Percentiles rank a stretch among this genome's conserved stretches.
Evolutionary conservation across 2,329 filamentous ascomycete species (phyloP).

Genomic region (Pseudocercospora pini-densiflorae): DNA sequence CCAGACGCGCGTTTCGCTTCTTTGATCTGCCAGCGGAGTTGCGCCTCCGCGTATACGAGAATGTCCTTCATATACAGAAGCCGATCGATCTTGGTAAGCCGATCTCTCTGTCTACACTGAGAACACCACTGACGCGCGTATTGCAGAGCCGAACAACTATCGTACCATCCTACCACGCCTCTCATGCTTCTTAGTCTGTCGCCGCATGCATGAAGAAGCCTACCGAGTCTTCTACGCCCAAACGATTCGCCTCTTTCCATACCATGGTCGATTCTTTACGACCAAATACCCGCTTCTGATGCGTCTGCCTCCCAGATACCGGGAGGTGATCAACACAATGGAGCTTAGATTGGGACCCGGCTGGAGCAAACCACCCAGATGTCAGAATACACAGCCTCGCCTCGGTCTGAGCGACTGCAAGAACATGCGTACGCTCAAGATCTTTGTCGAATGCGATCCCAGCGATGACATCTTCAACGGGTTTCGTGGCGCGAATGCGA

Average conservation of each 20-base stretch:
- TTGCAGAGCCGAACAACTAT: slow-evolving; percentile 64
- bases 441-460: slow-evolving; percentile 76
- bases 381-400: slow-evolving; percentile 69
- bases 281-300: slow-evolving; percentile 73
- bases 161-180: slow-evolving; percentile 63
- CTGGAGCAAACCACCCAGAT: slow-evolving; percentile 70
- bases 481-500: slow-evolving; percentile 58
- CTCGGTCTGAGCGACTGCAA: slow-evolving; percentile 68
- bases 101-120: not conserved
- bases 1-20: slow-evolving; percentile 62
- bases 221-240: slow-evolving; percentile 69
- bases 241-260: slow-evolving; percentile 69
- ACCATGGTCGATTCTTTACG: slow-evolving; percentile 69
- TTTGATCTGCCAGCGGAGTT: slow-evolving; percentile 71
- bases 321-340: slow-evolving; percentile 64
- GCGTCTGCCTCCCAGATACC: slow-evolving; percentile 65
- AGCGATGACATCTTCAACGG: slow-evolving; percentile 67
- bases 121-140: slow-evolving; percentile 6
- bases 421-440: slow-evolving; percentile 62
- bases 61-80: slow-evolving; percentile 61
- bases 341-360: slow-evolving; percentile 75
- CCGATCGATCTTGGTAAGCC: slow-evolving; percentile 63
- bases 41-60: slow-evolving; percentile 69
- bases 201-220: slow-evolving; percentile 66
- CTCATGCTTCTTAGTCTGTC: slow-evolving; percentile 64